Evolutionary conservation across 164 flowering plant species (phyloP), one percentile per base, ranked within the genome.

Genomic region (Umbellularia californica): DNA sequence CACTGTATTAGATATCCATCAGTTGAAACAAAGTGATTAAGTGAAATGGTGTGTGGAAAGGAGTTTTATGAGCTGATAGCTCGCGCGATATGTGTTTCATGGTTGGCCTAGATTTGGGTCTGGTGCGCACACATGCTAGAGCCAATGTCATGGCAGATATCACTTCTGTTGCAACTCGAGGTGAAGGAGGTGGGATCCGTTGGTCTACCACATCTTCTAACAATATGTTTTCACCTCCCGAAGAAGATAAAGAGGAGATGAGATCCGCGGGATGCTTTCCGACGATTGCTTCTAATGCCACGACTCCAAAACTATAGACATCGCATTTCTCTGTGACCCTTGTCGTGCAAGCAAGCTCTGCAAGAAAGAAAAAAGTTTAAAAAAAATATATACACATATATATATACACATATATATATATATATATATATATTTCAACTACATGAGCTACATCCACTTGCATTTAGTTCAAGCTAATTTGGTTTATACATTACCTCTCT

Each of bases 241-340:
- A 6, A 2, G 63, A 28, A 20, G 83, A 74, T 28, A 85, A 47
- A 3, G 79, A 76, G 63, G 80, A 23, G 19, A 92, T 68, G 60
- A 88, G 74, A 47, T 90, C 90, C 17, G 89, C 85, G 13, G 94
- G 94, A 41, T 90, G 92, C 71, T 68, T 83, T 69, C 94, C 94
- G 85, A 83, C 85, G 81, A 90, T 80, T 30, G 86, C 77, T 73
- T 90, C 94, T 50, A 90, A 60, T 30, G 88, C 79, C 50, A 88
- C 85, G 60, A 90, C 90, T 67, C 94, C 94, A 70, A 86, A 90
- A 78, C 92, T 90, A 63, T 88, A 90, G 15, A 88, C 92, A 73
- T 90, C 94, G 64, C 88, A 87, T 74, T 90, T 86, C 22, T 83
- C 89, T 1, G 90, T 88, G 2, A 86, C 84, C 30, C 64, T 65